These are phyloP conservation scores for Quambalaria eucalypti DNA, from an alignment of 1,284 basidiomycete genomes.

Conservation along the genomic window DNA sequence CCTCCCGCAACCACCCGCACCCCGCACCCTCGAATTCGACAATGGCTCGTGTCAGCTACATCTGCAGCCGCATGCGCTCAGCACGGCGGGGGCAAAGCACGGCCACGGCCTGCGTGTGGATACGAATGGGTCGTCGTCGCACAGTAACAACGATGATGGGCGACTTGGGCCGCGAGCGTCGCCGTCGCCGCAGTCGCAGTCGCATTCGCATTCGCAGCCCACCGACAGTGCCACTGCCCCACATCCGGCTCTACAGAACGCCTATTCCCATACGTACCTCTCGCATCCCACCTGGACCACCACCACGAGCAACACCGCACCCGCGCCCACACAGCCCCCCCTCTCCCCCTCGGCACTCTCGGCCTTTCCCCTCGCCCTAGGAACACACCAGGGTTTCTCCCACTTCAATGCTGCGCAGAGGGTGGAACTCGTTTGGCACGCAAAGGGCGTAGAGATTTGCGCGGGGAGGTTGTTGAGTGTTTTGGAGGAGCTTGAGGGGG, in stretches of 20 bases:
- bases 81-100: too few species aligned
- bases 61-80: slow-evolving; percentile 26
- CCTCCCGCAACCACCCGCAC: neutral
- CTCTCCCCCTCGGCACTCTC: neutral
- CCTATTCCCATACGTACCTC: slow-evolving; percentile 22
- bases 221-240: slow-evolving; percentile 4
- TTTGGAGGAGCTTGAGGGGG: slow-evolving; percentile 20
- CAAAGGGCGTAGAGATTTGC: slow-evolving; percentile 17
- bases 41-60: slow-evolving; percentile 16
- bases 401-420: slow-evolving; percentile 12
- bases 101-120: too few species aligned
- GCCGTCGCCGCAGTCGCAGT: neutral
- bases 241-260: slow-evolving; percentile 18
- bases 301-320: neutral
- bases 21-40: slow-evolving; percentile 22
- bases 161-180: too few species aligned
- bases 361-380: neutral
- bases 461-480: slow-evolving; percentile 17
- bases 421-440: slow-evolving; percentile 28
- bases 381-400: slow-evolving; percentile 6
- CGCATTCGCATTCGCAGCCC: too few species aligned
- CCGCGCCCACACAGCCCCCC: neutral
- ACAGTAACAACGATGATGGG: too few species aligned
- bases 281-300: slow-evolving; percentile 6
- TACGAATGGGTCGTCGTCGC: too few species aligned